These are phyloP conservation scores for Saccharomyces pastorianus DNA, from an alignment of 1,139 yeast genomes.

Conservation along the genomic window DNA sequence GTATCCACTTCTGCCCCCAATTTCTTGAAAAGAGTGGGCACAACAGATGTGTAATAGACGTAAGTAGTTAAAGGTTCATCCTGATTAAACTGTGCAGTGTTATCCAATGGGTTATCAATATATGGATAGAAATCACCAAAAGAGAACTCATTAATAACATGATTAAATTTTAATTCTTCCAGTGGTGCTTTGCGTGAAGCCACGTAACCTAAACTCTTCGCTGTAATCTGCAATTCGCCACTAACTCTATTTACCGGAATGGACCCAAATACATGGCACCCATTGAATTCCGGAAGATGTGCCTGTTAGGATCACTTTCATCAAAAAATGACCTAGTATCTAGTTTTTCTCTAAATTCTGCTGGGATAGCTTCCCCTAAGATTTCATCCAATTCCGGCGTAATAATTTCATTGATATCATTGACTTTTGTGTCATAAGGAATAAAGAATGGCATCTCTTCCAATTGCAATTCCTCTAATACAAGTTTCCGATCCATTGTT, in stretches of 20 bases:
- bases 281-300: slow-evolving; percentile 30
- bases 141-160: slow-evolving; percentile 77
- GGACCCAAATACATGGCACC: slow-evolving; percentile 83
- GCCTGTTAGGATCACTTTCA: slow-evolving; percentile 20
- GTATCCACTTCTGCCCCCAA: slow-evolving; percentile 70
- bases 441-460: slow-evolving; percentile 52
- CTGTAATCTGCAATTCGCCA: slow-evolving; percentile 82
- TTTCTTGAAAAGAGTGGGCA: slow-evolving; percentile 71
- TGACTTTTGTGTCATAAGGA: slow-evolving; percentile 43
- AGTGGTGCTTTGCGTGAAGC: slow-evolving; percentile 38
- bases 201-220: slow-evolving; percentile 57
- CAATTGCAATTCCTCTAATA: slow-evolving; percentile 62
- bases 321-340: slow-evolving; percentile 20
- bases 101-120: slow-evolving; percentile 78
- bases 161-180: slow-evolving; percentile 66
- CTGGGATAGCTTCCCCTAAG: slow-evolving; percentile 54
- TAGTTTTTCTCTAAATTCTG: slow-evolving; percentile 44
- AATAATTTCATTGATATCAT: slow-evolving; percentile 41
- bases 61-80: slow-evolving; percentile 40
- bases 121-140: slow-evolving; percentile 88
- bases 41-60: slow-evolving; percentile 67
- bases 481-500: slow-evolving; percentile 70
- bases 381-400: slow-evolving; percentile 63
- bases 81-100: slow-evolving; percentile 49
- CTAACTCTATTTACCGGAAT: slow-evolving; percentile 78